Base-by-base conservation (phyloP, 2,329 filamentous ascomycete genomes). In the Alternaria dauci region DNA sequence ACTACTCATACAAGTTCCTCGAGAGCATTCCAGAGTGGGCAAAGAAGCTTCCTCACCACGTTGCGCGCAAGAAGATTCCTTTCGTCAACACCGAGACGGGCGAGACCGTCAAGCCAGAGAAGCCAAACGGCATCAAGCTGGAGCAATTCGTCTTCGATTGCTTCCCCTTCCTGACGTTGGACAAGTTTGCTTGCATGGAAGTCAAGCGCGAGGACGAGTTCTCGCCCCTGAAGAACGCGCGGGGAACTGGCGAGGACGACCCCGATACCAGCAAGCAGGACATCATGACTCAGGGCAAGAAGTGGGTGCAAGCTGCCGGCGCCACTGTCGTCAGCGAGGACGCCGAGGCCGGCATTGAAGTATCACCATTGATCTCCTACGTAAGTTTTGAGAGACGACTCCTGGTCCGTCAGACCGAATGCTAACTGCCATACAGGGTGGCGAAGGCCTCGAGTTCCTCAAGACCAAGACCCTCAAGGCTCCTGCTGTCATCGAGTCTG, bases 121-220 rank as follows among this genome's bases (percentile, higher is more conserved):
- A 93, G 83, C 93, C 95, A 67, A 99, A 99, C 76, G 95, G 95
- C 69, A 94, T 99, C 86, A 99, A 99, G 86, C 88, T 99, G 39
- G 95, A 99, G 86, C 95, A 98, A 81, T 99, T 98, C 73, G 94
- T 99, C 62, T 99, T 99, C 77, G 95, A 99, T 78, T 95, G 96
- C 76, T 99, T 99, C 86, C 94, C 94, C 62, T 87, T 94, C 84
- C 84, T 96, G 53, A 83, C 89, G 18, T 88, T 99, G 66, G 86
- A 89, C 68, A 93, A 96, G 82, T 99, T 99, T 76, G 95, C 94
- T 25, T 96, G 90, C 80, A 90, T 98, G 82, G 95, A 99, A 82
- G 95, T 99, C 53, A 92, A 89, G 80, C 92, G 95, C 63, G 94
- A 97, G 83, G 95, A 99, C 71, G 95, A 99, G 82, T 99, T 99